phyloP scores from a whole-genome alignment of 163 green algal genomes.

The Scenedesmus sp. region DNA sequence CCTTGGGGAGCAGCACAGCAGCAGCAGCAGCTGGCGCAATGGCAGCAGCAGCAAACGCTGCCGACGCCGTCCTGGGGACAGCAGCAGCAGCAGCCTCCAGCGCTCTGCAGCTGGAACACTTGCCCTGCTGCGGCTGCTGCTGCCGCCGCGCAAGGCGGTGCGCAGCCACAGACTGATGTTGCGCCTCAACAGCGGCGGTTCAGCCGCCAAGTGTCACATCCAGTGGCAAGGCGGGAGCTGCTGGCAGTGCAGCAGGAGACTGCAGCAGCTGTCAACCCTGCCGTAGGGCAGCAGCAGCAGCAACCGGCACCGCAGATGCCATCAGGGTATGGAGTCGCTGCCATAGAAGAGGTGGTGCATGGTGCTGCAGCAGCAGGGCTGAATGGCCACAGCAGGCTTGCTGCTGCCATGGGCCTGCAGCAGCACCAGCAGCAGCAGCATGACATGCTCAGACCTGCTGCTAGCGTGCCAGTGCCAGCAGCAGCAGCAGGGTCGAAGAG shows the following conservation, averaged over 20 bases:
- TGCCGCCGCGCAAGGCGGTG: neutral
- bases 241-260: neutral
- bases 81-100: constrained; percentile 5
- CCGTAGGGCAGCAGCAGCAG: constrained; percentile 25
- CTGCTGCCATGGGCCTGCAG: neutral
- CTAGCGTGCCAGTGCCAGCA: neutral
- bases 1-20: neutral
- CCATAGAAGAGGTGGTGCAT: neutral
- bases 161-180: neutral
- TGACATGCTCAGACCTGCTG: neutral
- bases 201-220: neutral
- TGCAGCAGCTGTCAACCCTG: constrained; percentile 5
- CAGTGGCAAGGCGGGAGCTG: neutral
- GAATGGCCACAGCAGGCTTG: neutral
- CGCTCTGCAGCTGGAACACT: neutral
- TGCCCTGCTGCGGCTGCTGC: neutral
- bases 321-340: neutral
- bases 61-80: neutral
- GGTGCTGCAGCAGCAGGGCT: neutral
- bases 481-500: neutral
- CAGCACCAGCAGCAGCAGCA: constrained; percentile 32
- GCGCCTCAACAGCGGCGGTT: neutral
- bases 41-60: neutral
- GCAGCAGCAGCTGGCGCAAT: neutral
- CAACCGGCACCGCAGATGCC: neutral